Base-by-base conservation (phyloP, 306 rosid species). In the Begonia fuchsioides region DNA sequence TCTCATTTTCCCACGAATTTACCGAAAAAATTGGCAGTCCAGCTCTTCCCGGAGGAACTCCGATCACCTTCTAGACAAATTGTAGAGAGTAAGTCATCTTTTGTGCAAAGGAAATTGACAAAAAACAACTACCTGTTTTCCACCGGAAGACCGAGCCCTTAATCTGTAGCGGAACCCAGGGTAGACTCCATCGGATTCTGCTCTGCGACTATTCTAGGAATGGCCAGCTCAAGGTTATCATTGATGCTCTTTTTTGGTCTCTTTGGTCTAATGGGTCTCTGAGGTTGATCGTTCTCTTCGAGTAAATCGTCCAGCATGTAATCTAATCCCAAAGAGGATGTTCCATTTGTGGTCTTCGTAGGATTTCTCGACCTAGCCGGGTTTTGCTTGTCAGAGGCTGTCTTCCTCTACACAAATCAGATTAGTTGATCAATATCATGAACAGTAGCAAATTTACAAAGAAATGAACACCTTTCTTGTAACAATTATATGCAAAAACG, bases 201-300 rank as follows among this genome's bases (percentile, higher is more conserved):
- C 35, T 26, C 35, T 4, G 35, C 7, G 7, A 26, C 35, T 26
- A 26, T 26, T 26, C 35, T 26, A 26, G 35, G 35, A 26, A 26
- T 26, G 35, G 35, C 35, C 7, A 8, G 93, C 55, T 82, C 87
- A 54, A 68, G 76, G 63, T 61, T 75, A 18, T 76, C 92, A 53
- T 71, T 79, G 44, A 72, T 72, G 38, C 71, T 78, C 71, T 82
- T 85, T 71, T 76, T 85, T 39, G 61, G 63, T 57, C 93, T 72
- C 74, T 81, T 90, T 2, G 76, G 83, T 64, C 95, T 69, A 68
- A 72, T 79, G 15, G 80, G 72, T 65, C 65, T 90, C 57, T 62
- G 69, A 52, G 46, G 52, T 35, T 41, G 64, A 60, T 85, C 94
- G 2, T 66, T 45, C 54, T 56, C 72, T 65, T 49, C 51, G 50